Evolutionary conservation across 1,139 yeast genomes (phyloP).

Genomic region (Diutina pseudorugosa): DNA sequence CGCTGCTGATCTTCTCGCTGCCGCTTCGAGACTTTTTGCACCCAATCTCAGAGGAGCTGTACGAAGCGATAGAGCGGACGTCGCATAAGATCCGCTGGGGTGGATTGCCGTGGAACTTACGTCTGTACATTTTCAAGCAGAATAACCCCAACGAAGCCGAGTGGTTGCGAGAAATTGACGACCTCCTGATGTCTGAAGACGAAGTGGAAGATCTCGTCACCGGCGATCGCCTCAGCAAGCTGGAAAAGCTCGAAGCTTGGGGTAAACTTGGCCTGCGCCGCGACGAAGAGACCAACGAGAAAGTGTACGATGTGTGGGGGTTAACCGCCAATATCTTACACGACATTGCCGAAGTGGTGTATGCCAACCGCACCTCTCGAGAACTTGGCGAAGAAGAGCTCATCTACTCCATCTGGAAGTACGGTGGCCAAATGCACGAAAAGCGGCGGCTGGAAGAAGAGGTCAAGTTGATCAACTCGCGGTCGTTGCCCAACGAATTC

Average conservation of each 20-base stretch:
- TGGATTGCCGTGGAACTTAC: conserved; percentile 51
- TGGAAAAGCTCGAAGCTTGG: conserved; percentile 17
- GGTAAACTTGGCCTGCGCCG: conserved; percentile 31
- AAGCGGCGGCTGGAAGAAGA: conserved; percentile 24
- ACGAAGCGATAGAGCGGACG: conserved; percentile 35
- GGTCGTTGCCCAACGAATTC: conserved; percentile 19
- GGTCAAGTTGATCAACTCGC: conserved; percentile 22
- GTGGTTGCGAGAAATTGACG: conserved; percentile 53
- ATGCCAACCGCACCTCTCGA: conserved; percentile 11
- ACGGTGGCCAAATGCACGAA: conserved; percentile 31
- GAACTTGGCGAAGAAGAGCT: conserved; percentile 56
- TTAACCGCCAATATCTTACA: conserved; percentile 76
- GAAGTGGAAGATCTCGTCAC: conserved; percentile 25
- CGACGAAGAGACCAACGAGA: conserved; percentile 25
- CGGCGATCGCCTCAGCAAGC: conserved; percentile 3
- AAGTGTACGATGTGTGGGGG: conserved; percentile 76
- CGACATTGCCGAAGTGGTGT: conserved; percentile 58
- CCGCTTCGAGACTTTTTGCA: conserved; percentile 52
- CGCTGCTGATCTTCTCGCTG: conserved; percentile 54
- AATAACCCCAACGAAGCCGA: conserved; percentile 39
- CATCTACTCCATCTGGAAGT: conserved; percentile 40
- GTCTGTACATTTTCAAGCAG: conserved; percentile 51
- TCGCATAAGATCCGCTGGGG: conserved; percentile 47
- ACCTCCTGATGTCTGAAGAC: conserved; percentile 31
- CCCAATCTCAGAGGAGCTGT: conserved; percentile 21